phyloP scores from a whole-genome alignment of 805 yeast genomes.

The Blastobotrys americana region DNA sequence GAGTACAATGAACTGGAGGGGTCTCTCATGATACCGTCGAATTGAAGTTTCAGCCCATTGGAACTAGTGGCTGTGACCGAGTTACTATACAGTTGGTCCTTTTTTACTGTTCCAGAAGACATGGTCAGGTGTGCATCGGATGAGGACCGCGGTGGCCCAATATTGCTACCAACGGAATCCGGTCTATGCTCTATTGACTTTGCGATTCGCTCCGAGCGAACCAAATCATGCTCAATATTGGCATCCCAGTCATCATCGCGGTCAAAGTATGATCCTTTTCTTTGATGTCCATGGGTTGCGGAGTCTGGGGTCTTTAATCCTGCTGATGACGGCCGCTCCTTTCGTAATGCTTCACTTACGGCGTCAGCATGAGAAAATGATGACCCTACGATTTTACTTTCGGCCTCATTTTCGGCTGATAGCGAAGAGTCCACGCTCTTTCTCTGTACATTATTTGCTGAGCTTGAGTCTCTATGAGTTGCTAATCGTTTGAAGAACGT shows the following conservation, averaged over 20 bases:
- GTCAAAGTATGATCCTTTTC: slow-evolving; percentile 44
- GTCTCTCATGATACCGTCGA: slow-evolving; percentile 21
- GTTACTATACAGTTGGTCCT: not conserved
- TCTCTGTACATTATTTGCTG: not conserved
- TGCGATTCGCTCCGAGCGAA: slow-evolving; percentile 9
- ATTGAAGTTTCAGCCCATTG: slow-evolving; percentile 17
- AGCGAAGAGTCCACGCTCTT: too few relatives aligned
- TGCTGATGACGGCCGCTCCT: slow-evolving; percentile 16
- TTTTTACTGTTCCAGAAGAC: too few relatives aligned
- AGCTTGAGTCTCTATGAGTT: slow-evolving; percentile 13
- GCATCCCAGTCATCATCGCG: slow-evolving; percentile 94
- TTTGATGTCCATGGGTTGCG: not conserved
- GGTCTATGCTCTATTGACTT: slow-evolving; percentile 22
- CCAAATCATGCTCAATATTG: slow-evolving; percentile 39
- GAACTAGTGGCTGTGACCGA: not conserved
- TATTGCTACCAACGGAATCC: slow-evolving; percentile 12
- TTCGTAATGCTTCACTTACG: slow-evolving; percentile 14
- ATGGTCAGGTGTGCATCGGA: too few relatives aligned
- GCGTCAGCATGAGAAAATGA: slow-evolving; percentile 48
- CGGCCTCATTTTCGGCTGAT: slow-evolving; percentile 22
- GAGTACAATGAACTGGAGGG: slow-evolving; percentile 27
- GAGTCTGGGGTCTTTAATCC: slow-evolving; percentile 7
- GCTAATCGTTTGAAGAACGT: slow-evolving; percentile 39
- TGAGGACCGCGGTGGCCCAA: slow-evolving; percentile 10
- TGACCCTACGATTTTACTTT: slow-evolving; percentile 45